These are phyloP conservation scores for Aspergillus vadensis DNA, from an alignment of 2,329 filamentous ascomycete genomes.

Conservation along the genomic window DNA sequence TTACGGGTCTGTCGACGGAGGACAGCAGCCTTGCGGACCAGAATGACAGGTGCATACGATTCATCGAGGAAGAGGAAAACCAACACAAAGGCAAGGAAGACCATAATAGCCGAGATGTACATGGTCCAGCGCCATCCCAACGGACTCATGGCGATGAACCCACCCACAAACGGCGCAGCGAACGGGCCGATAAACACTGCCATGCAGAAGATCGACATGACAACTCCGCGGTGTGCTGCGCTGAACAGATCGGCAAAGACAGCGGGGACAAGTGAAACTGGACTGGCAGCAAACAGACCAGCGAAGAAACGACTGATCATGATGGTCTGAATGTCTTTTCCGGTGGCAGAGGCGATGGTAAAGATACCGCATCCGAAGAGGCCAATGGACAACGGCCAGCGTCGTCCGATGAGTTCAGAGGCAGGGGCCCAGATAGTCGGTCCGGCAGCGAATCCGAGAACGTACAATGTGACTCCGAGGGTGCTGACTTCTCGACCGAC, in stretches of 20 bases:
- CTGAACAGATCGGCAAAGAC: slow-evolving; percentile 54
- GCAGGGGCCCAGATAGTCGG: slow-evolving; percentile 65
- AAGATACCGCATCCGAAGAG: slow-evolving; percentile 49
- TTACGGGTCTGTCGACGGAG: slow-evolving; percentile 58
- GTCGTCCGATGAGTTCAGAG: slow-evolving; percentile 62
- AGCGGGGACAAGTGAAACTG: slow-evolving; percentile 48
- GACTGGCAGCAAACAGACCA: slow-evolving; percentile 50
- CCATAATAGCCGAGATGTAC: slow-evolving; percentile 58
- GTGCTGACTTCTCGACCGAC: slow-evolving; percentile 48
- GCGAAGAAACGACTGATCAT: slow-evolving; percentile 52
- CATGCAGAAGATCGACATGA: slow-evolving; percentile 54
- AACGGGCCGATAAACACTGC: slow-evolving; percentile 54
- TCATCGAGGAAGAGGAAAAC: slow-evolving; percentile 53
- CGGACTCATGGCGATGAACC: slow-evolving; percentile 52
- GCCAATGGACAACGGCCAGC: slow-evolving; percentile 51
- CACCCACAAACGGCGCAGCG: slow-evolving; percentile 54
- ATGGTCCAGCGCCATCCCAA: slow-evolving; percentile 57
- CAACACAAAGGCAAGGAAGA: slow-evolving; percentile 47
- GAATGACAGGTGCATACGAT: slow-evolving; percentile 53
- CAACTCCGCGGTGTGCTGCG: slow-evolving; percentile 45
- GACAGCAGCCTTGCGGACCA: slow-evolving; percentile 47
- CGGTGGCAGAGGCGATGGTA: slow-evolving; percentile 48
- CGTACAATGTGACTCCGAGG: slow-evolving; percentile 52
- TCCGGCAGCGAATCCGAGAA: slow-evolving; percentile 60
- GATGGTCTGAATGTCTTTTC: slow-evolving; percentile 45